These are phyloP conservation scores for Diplocarpon rosae DNA, from an alignment of 2,329 filamentous ascomycete genomes.

Conservation along the genomic window DNA sequence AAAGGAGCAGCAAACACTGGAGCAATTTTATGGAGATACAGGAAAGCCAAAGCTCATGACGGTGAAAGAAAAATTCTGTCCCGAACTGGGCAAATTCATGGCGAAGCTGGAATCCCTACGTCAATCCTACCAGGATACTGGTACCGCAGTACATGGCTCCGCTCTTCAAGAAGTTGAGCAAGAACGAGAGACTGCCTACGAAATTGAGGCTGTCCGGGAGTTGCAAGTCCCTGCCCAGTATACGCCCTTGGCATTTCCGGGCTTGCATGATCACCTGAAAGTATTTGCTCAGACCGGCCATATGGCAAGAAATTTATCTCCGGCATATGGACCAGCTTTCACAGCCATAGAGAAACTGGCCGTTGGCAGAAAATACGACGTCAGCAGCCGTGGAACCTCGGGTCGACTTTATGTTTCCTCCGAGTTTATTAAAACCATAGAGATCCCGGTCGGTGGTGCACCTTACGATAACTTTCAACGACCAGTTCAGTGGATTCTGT, in stretches of 20 bases:
- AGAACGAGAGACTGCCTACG: conserved; percentile 36
- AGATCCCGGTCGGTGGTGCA: conserved; percentile 9
- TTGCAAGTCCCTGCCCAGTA: conserved; percentile 32
- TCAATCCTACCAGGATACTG: conserved; percentile 32
- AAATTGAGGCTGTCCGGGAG: conserved; percentile 36
- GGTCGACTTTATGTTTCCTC: conserved; percentile 30
- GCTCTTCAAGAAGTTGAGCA: conserved; percentile 44
- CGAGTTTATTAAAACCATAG: conserved; percentile 40
- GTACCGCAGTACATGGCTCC: conserved; percentile 34
- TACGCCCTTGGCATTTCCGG: conserved; percentile 30
- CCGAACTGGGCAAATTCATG: conserved; percentile 18
- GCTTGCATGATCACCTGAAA: conserved; percentile 37
- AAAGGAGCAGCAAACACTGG: conserved; percentile 44
- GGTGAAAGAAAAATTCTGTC: conserved; percentile 15
- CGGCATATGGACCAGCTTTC: conserved; percentile 34
- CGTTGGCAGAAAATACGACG: conserved; percentile 20
- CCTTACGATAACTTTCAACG: conserved; percentile 34
- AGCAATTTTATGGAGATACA: conserved; percentile 43
- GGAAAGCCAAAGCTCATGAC: conserved; percentile 10
- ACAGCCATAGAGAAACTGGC: conserved; percentile 30
- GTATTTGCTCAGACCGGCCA: conserved; percentile 36
- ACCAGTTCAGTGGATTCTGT: conserved; percentile 51
- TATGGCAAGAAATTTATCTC: conserved; percentile 27
- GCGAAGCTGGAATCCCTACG: conserved; percentile 28
- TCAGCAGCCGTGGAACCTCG: conserved; percentile 11